These are phyloP conservation scores for Alternaria sp. DNA, from an alignment of 2,329 filamentous ascomycete species.

Conservation along the genomic window DNA sequence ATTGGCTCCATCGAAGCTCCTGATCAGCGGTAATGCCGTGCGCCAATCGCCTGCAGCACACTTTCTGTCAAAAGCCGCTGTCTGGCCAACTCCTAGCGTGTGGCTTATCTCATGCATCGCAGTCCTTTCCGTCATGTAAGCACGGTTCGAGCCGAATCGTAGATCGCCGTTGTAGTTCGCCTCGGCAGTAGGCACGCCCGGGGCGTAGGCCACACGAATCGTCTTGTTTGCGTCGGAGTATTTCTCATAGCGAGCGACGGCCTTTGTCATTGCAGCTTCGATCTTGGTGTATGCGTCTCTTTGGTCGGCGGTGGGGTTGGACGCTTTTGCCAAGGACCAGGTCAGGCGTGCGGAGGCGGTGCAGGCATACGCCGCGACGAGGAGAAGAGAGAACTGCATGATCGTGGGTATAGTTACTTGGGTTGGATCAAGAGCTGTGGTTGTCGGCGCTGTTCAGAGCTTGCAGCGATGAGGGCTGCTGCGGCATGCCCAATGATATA, in stretches of 20 bases:
- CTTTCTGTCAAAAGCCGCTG: slow-evolving; percentile 36
- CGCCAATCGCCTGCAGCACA: slow-evolving; percentile 41
- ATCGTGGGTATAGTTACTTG: background rate
- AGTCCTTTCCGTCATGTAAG: slow-evolving; percentile 46
- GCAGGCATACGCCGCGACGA: slow-evolving; percentile 27
- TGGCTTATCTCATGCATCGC: slow-evolving; percentile 47
- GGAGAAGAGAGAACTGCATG: slow-evolving; percentile 33
- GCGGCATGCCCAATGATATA: background rate
- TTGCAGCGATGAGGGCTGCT: background rate
- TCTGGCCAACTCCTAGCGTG: slow-evolving; percentile 44
- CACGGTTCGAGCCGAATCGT: slow-evolving; percentile 41
- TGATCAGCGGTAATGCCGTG: slow-evolving; percentile 41
- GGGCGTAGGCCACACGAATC: slow-evolving; percentile 39
- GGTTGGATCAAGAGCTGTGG: background rate
- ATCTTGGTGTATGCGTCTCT: slow-evolving; percentile 42
- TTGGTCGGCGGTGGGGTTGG: slow-evolving; percentile 41
- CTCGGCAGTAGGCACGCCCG: slow-evolving; percentile 44
- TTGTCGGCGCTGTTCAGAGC: background rate
- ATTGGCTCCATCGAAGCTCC: slow-evolving; percentile 36
- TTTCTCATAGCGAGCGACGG: slow-evolving; percentile 34
- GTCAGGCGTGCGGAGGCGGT: slow-evolving; percentile 29
- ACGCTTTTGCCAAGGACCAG: slow-evolving; percentile 36
- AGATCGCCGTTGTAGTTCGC: slow-evolving; percentile 46
- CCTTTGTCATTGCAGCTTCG: slow-evolving; percentile 40
- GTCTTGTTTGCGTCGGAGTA: slow-evolving; percentile 33